Percentiles rank a stretch among this genome's conserved stretches.
Evolutionary conservation across 176 grass and related monocot genomes (phyloP).

Genomic region (Dendrocalamus sinicus): DNA sequence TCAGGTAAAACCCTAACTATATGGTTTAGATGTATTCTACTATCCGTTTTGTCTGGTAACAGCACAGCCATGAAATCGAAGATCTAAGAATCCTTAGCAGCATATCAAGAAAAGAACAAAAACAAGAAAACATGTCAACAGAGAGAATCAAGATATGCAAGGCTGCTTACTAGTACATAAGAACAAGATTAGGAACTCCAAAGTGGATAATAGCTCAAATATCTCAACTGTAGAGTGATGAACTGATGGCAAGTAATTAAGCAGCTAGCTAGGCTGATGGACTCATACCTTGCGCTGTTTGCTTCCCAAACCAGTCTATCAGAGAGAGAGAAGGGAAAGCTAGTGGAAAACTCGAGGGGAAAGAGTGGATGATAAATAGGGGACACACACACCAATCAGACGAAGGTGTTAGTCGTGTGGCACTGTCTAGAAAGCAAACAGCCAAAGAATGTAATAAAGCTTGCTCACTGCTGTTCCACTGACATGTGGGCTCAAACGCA

Average conservation of each 20-base stretch:
- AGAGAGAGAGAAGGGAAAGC: conserved; percentile 7
- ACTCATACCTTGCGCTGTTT: conserved; percentile 26
- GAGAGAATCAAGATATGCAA: conserved; percentile 12
- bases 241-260: conserved; percentile 6
- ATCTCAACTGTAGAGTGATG: neutral
- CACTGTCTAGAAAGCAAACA: conserved; percentile 1
- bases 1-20: neutral
- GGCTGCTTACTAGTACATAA: neutral
- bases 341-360: conserved; percentile 23
- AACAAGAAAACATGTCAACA: neutral
- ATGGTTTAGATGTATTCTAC: neutral
- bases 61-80: neutral
- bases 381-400: neutral
- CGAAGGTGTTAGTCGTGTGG: neutral
- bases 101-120: neutral
- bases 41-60: neutral
- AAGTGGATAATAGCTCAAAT: neutral
- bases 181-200: neutral
- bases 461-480: neutral
- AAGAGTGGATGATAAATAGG: conserved; percentile 42
- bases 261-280: neutral
- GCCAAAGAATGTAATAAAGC: neutral
- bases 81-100: neutral
- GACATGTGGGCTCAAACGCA: neutral
- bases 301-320: neutral